Conservation (phyloP, 768 basidiomycete genomes). For the Ramaria rubella region DNA sequence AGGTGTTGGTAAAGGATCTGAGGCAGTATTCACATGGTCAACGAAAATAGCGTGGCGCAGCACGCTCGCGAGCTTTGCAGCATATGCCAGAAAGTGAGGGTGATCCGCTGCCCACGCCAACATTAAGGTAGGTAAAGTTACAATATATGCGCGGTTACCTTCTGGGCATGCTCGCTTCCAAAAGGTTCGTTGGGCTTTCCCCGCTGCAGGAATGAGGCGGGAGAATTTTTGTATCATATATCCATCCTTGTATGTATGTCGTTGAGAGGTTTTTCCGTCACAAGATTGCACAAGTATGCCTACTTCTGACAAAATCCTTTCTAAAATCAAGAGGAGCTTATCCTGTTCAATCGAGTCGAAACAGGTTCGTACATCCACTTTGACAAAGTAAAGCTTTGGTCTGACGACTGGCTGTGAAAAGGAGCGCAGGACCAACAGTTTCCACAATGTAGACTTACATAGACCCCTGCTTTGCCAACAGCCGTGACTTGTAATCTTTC, state of each 20-base stretch:
- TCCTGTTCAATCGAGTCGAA: constrained; percentile 95
- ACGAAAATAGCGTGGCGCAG: constrained; percentile 77
- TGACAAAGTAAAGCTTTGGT: constrained; percentile 89
- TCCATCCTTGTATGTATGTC: constrained; percentile 42
- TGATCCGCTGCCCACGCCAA: constrained; percentile 52
- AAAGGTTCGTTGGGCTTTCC: constrained; percentile 51
- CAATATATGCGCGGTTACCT: constrained; percentile 34
- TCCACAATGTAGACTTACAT: constrained; percentile 37
- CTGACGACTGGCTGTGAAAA: constrained; percentile 33
- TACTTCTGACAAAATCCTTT: constrained; percentile 68
- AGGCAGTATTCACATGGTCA: constrained; percentile 55
- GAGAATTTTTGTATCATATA: constrained; percentile 71
- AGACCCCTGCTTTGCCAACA: constrained; percentile 37
- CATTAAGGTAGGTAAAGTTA: neutral
- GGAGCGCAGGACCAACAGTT: neutral
- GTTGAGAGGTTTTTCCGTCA: neutral
- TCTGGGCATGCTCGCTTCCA: constrained; percentile 60
- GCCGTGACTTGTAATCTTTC: constrained; percentile 56
- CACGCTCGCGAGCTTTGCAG: constrained; percentile 54
- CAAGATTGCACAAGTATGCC: neutral
- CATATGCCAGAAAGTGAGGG: constrained; percentile 66
- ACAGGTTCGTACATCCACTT: constrained; percentile 92
- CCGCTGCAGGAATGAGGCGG: constrained; percentile 50
- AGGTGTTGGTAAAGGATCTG: neutral
- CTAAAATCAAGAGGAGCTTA: constrained; percentile 72